A percentile compares a stretch with the other conserved stretches of the same genome.
These are phyloP conservation scores for Trametes elegans DNA, from an alignment of 768 basidiomycete species.

Conservation along the genomic window DNA sequence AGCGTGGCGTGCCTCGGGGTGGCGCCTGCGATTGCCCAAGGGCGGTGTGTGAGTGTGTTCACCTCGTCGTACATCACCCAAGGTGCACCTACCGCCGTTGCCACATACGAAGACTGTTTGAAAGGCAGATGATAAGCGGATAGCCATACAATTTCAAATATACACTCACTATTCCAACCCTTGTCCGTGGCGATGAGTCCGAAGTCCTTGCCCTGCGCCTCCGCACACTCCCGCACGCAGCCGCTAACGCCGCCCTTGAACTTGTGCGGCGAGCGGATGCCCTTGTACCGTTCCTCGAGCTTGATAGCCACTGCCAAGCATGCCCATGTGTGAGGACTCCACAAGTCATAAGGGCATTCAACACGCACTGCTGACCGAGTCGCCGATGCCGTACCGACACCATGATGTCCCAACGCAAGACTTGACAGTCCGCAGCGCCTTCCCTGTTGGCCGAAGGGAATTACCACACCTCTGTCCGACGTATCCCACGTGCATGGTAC, in stretches of 20 bases:
- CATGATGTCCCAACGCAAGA: conserved; percentile 72
- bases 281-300: conserved; percentile 71
- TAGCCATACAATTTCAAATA: not conserved
- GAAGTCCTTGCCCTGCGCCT: conserved; percentile 74
- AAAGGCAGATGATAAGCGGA: not conserved
- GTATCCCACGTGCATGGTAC: too few relatives aligned
- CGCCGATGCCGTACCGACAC: conserved; percentile 73
- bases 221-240: conserved; percentile 74
- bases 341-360: not conserved
- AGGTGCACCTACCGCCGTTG: conserved; percentile 53
- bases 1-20: conserved; percentile 56
- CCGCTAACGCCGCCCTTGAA: conserved; percentile 77
- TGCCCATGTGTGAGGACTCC: not conserved
- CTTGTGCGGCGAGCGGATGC: conserved; percentile 69
- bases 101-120: conserved; percentile 63
- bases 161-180: conserved; percentile 63
- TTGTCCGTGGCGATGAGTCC: conserved; percentile 76
- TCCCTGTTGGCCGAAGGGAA: conserved; percentile 23
- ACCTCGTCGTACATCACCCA: too few relatives aligned
- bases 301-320: conserved; percentile 51
- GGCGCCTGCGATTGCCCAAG: conserved; percentile 13
- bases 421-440: conserved; percentile 69
- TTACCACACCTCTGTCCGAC: too few relatives aligned
- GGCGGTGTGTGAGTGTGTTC: too few relatives aligned
- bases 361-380: conserved; percentile 57